Base-by-base conservation (phyloP, 371 early-diverging fungal species). In the Capillidium rhysosporum region DNA sequence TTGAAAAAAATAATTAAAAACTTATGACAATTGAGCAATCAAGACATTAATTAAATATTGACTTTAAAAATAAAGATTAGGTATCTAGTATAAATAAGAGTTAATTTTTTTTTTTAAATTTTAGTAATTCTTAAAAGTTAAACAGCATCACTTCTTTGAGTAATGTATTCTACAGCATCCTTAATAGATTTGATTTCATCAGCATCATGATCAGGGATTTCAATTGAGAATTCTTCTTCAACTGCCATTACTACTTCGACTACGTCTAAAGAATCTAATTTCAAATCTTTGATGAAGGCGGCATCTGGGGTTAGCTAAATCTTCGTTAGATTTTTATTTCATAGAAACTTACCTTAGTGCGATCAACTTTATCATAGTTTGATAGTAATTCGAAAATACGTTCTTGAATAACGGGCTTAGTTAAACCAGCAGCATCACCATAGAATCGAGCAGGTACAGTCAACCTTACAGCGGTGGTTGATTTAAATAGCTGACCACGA, bases 191-290 rank as follows among this genome's bases (percentile, higher is more conserved):
- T 72, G 70, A 97, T 92, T 59, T 84, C 79, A 66, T 97, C 98
- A 56, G 95, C 94, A 57, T 90, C 96, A 67, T 87, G 82, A 65
- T 97, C 98, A 52, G 93, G 83, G 61, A 97, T 85, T 72, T 97
- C 96, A 54, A 95, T 83, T 58, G 82, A 84, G 74, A 97, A 97
- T 68, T 97, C 98, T 61, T 97, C 95, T 72, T 97, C 98, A 59
- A 97, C 79, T 45, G 94, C 94, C 91, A 97, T 95, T 47, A 93
- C 89, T 54, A 95, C 91, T 70, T 97, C 98, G 41, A 95, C 94
- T 54, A 89, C 84, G 69, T 95, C 96, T 62, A 97, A 74, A 63
- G 83, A 82, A 68, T 97, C 98, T 56, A 97, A 69, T 16, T 90
- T 89, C 59, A 97, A 85, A 66, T 95, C 98, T 61, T 84, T 81